phyloP scores from a whole-genome alignment of 129 eudicot genomes.

The Artemisia argyi region DNA sequence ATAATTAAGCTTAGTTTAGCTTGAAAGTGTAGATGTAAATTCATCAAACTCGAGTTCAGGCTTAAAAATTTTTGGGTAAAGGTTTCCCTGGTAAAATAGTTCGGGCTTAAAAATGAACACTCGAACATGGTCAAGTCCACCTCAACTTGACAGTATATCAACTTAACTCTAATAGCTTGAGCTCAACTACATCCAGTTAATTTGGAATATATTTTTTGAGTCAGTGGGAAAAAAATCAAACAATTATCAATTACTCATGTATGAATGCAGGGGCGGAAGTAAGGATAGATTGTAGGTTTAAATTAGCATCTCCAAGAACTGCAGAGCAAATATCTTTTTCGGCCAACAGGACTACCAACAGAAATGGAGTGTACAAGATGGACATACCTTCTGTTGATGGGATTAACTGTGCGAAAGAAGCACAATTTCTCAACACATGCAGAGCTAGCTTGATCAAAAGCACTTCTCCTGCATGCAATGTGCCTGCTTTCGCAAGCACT shows the following conservation, averaged over 20 bases:
- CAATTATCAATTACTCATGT: not conserved
- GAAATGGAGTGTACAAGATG: conserved; percentile 68
- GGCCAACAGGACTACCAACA: conserved; percentile 86
- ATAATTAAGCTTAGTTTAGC: too few species aligned
- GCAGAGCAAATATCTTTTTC: conserved; percentile 71
- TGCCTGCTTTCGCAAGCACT: conserved; percentile 65
- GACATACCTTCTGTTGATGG: conserved; percentile 87
- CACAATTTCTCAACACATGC: conserved; percentile 54
- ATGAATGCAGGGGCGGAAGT: conserved; percentile 70
- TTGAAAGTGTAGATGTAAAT: too few species aligned
- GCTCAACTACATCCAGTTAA: too few species aligned
- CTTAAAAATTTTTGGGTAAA: too few species aligned
- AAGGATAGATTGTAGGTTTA: conserved; percentile 76
- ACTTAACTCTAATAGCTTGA: too few species aligned
- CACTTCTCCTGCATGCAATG: conserved; percentile 58
- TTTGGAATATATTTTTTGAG: too few species aligned
- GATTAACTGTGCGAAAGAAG: conserved; percentile 74
- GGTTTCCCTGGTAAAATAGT: too few species aligned
- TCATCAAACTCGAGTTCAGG: too few species aligned
- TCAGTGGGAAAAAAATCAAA: not conserved
- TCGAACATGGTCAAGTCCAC: too few species aligned
- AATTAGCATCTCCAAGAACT: conserved; percentile 72
- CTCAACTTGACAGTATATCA: too few species aligned
- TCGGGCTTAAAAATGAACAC: too few species aligned
- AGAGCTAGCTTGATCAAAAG: conserved; percentile 60